Conservation (phyloP, 2,329 filamentous ascomycete species). For the Pseudogymnoascus sp. region DNA sequence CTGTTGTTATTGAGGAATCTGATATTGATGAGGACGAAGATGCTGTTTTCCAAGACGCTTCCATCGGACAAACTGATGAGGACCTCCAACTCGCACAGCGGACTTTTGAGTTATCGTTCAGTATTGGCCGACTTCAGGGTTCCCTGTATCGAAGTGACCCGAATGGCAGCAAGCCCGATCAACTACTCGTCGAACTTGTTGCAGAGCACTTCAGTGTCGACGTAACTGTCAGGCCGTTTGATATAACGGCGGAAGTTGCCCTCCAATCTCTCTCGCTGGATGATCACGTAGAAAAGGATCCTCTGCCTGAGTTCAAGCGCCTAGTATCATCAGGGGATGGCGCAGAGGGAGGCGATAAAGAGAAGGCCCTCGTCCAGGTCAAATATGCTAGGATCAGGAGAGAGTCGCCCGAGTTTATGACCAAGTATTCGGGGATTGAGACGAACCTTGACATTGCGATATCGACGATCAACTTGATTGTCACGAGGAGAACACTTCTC, state of each 20-base stretch:
- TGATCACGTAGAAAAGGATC: constrained; percentile 84
- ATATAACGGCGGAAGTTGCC: constrained; percentile 88
- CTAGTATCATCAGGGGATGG: constrained; percentile 79
- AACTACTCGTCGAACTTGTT: constrained; percentile 80
- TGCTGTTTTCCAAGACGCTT: constrained; percentile 58
- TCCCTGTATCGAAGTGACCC: constrained; percentile 84
- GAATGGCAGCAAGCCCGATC: constrained; percentile 64
- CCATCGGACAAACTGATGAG: constrained; percentile 43
- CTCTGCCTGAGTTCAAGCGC: constrained; percentile 85
- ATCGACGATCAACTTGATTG: constrained; percentile 91
- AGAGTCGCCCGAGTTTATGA: constrained; percentile 86
- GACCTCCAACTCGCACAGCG: constrained; percentile 72
- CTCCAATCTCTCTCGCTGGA: constrained; percentile 82
- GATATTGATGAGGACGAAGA: constrained; percentile 49
- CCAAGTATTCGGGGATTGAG: constrained; percentile 84
- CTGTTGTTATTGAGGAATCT: constrained; percentile 61
- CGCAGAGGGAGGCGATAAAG: constrained; percentile 64
- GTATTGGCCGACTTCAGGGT: constrained; percentile 86
- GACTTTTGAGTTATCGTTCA: constrained; percentile 94
- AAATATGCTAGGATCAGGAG: constrained; percentile 86
- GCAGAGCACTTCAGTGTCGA: constrained; percentile 82
- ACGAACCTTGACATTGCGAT: constrained; percentile 86
- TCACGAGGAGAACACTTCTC: constrained; percentile 85
- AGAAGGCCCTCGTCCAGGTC: constrained; percentile 74
- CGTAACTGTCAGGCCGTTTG: constrained; percentile 79